Evolutionary conservation across 768 basidiomycete genomes (phyloP).

Genomic region (Agrocybe pediades): DNA sequence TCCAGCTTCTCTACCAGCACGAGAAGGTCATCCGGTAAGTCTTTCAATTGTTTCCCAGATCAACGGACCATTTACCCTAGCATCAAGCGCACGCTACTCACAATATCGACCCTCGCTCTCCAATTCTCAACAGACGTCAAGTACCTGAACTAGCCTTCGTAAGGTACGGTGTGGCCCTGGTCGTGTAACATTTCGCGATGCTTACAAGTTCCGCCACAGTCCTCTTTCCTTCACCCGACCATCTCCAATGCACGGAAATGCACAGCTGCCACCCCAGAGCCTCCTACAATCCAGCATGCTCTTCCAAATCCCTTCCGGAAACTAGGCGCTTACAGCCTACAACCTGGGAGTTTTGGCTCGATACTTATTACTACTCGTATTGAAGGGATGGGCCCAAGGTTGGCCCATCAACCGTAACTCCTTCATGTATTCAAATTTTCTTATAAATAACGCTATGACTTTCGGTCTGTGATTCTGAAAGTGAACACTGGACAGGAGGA

Average conservation of each 20-base stretch:
- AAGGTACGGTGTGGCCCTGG: constrained; percentile 6
- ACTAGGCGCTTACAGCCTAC: no score
- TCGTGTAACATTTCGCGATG: neutral
- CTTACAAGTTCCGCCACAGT: constrained; percentile 1
- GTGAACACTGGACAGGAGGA: no score
- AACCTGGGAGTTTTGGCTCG: neutral
- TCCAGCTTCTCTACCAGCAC: neutral
- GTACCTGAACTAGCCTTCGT: constrained; percentile 15
- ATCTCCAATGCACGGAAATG: neutral
- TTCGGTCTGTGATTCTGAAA: no score
- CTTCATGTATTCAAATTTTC: no score
- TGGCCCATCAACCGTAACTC: no score
- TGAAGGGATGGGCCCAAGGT: no score
- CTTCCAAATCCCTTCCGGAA: neutral
- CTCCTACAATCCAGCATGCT: neutral
- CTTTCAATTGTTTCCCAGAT: neutral
- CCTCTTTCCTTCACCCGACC: constrained; percentile 6
- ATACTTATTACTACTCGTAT: neutral
- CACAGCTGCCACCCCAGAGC: neutral
- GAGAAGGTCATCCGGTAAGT: neutral
- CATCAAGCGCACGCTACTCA: neutral
- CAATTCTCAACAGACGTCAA: constrained; percentile 11
- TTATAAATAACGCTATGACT: no score
- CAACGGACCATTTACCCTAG: neutral
- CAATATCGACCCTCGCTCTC: constrained; percentile 23